Conservation (phyloP, 164 flowering plant species). For the Vitis riparia region DNA sequence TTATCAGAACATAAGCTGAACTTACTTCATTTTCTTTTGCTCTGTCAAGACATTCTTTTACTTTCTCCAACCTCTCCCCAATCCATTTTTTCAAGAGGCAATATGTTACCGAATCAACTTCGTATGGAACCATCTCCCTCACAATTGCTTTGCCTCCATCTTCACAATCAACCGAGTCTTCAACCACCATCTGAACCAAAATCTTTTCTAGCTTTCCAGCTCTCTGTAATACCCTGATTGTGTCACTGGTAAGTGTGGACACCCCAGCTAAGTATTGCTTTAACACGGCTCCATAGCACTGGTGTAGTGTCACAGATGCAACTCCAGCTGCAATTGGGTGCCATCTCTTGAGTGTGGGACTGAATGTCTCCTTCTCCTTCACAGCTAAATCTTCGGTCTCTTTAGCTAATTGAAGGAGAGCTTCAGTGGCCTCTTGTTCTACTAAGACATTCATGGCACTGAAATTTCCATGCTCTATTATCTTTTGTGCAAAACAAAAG, state of each 20-base stretch:
- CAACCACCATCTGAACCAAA: constrained; percentile 85
- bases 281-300: constrained; percentile 70
- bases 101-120: constrained; percentile 64
- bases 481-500: constrained; percentile 30
- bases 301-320: constrained; percentile 80
- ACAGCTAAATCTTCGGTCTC: constrained; percentile 69
- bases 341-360: constrained; percentile 77
- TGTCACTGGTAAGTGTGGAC: constrained; percentile 43
- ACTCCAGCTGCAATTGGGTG: constrained; percentile 72
- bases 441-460: constrained; percentile 22
- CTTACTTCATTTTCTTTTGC: constrained; percentile 87
- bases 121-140: constrained; percentile 83
- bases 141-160: constrained; percentile 81
- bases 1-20: background rate
- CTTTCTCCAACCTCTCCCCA: constrained; percentile 50
- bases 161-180: constrained; percentile 73
- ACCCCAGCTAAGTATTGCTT: constrained; percentile 62
- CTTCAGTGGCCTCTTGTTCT: constrained; percentile 43
- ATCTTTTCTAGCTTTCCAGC: constrained; percentile 85
- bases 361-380: constrained; percentile 74
- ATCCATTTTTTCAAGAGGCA: constrained; percentile 65
- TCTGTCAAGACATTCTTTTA: constrained; percentile 45
- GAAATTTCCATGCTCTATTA: constrained; percentile 40
- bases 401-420: constrained; percentile 52
- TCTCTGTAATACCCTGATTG: constrained; percentile 55